These are phyloP conservation scores for Phytophthora europaea DNA, from an alignment of 352 stramenopile genomes.

Conservation along the genomic window DNA sequence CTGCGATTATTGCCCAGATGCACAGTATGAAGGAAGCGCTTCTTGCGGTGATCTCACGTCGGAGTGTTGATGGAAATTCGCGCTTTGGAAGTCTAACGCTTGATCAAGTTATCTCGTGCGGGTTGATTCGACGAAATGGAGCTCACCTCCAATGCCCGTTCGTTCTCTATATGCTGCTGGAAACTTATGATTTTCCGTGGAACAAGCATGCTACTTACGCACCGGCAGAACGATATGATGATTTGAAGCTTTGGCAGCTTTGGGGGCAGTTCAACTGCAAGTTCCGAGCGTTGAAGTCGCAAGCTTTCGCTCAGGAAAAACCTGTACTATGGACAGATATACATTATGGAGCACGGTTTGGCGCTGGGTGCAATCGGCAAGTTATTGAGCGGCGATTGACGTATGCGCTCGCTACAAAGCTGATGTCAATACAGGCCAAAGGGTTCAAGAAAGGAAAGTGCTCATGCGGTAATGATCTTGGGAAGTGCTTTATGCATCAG, in stretches of 20 bases:
- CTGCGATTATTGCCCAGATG: slow-evolving; percentile 24
- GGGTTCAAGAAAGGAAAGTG: slow-evolving; percentile 10
- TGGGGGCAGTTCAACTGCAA: slow-evolving; percentile 27
- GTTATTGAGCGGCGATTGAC: slow-evolving; percentile 19
- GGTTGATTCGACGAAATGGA: slow-evolving; percentile 22
- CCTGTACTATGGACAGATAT: slow-evolving; percentile 14
- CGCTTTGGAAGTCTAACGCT: slow-evolving; percentile 28
- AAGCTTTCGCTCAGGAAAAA: slow-evolving; percentile 1
- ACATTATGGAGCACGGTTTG: slow-evolving; percentile 29
- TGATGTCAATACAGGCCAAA: slow-evolving; percentile 15
- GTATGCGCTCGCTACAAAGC: slow-evolving; percentile 13
- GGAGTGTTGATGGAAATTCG: slow-evolving; percentile 17
- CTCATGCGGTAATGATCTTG: slow-evolving; percentile 15
- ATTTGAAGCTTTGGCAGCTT: slow-evolving; percentile 22
- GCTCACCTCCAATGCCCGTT: slow-evolving; percentile 14
- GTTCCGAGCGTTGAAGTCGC: slow-evolving; percentile 28
- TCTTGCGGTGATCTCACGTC: slow-evolving; percentile 27
- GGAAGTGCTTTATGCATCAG: slow-evolving; percentile 15
- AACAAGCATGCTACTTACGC: slow-evolving; percentile 2
- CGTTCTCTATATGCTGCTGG: slow-evolving; percentile 30
- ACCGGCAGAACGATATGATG: not conserved
- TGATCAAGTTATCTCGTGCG: slow-evolving; percentile 31
- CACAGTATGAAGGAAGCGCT: slow-evolving; percentile 27
- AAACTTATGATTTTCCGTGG: slow-evolving; percentile 19
- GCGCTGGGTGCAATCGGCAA: slow-evolving; percentile 5